These are phyloP conservation scores for Penicillium verhagenii DNA, from an alignment of 495 filamentous ascomycete species.

Conservation along the genomic window DNA sequence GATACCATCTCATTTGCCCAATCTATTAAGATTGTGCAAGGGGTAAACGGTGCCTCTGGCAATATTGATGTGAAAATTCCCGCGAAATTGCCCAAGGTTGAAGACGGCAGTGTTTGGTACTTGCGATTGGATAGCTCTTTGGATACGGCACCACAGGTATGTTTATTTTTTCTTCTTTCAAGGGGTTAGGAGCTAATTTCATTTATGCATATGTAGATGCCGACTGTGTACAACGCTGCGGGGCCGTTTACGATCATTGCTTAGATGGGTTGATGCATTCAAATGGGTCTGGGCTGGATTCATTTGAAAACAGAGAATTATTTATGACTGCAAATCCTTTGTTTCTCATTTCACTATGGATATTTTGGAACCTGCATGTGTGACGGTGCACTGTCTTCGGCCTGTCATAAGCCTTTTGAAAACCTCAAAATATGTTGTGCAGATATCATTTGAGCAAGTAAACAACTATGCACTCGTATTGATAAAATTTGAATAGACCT, in stretches of 20 bases:
- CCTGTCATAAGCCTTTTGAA: too few species aligned
- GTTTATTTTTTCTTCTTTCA: conserved; percentile 2
- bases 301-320: too few species aligned
- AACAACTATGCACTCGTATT: too few species aligned
- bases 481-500: too few species aligned
- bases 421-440: too few species aligned
- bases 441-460: too few species aligned
- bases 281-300: too few species aligned
- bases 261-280: conserved; percentile 12
- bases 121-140: conserved; percentile 28
- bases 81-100: conserved; percentile 26
- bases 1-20: conserved; percentile 24
- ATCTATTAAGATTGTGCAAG: conserved; percentile 22
- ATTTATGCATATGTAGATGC: conserved; percentile 35
- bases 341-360: too few species aligned
- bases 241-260: conserved; percentile 30
- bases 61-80: conserved; percentile 31
- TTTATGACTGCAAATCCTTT: too few species aligned
- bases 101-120: conserved; percentile 36
- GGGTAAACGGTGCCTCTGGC: conserved; percentile 20
- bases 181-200: conserved; percentile 1
- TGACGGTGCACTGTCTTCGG: too few species aligned
- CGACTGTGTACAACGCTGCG: conserved; percentile 31
- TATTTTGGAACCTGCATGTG: too few species aligned
- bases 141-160: conserved; percentile 35